A percentile compares a stretch with the other conserved stretches of the same genome.
Conservation (phyloP, 2,329 filamentous ascomycete genomes). For the Scytalidium sp. region DNA sequence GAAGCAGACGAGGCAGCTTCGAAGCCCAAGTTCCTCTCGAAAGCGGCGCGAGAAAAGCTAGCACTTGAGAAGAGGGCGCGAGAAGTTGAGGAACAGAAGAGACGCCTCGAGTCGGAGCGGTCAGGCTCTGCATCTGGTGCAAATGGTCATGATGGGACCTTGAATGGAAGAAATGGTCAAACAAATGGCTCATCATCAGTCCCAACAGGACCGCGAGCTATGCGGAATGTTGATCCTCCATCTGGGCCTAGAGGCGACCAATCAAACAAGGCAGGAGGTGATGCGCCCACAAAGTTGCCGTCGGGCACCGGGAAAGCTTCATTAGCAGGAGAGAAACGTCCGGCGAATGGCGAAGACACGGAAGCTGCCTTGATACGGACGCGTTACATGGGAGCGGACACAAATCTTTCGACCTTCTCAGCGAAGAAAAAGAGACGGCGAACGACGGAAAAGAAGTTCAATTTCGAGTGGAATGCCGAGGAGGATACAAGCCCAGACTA, state of each 20-base stretch:
- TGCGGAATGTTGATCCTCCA: conserved; percentile 50
- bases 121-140: conserved; percentile 18
- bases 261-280: conserved; percentile 16
- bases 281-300: conserved; percentile 25
- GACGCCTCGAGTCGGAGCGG: conserved; percentile 34
- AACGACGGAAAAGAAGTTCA: conserved; percentile 96
- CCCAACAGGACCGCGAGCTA: conserved; percentile 71
- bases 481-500: conserved; percentile 87
- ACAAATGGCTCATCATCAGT: conserved; percentile 33
- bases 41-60: conserved; percentile 75
- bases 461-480: conserved; percentile 95
- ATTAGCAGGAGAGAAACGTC: conserved; percentile 32
- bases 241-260: conserved; percentile 37
- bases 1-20: conserved; percentile 79
- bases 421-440: conserved; percentile 93
- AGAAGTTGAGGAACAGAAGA: conserved; percentile 63
- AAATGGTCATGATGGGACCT: conserved; percentile 13
- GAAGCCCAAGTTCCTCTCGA: conserved; percentile 85
- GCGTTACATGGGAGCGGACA: conserved; percentile 87
- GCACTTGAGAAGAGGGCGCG: conserved; percentile 75
- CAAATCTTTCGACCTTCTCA: conserved; percentile 84
- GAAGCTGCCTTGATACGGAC: conserved; percentile 74
- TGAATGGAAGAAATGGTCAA: conserved; percentile 18
- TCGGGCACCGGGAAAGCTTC: conserved; percentile 24
- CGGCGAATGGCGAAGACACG: conserved; percentile 51